Evolutionary conservation across 345 rosid genomes (phyloP).

Genomic region (Populus tremula): DNA sequence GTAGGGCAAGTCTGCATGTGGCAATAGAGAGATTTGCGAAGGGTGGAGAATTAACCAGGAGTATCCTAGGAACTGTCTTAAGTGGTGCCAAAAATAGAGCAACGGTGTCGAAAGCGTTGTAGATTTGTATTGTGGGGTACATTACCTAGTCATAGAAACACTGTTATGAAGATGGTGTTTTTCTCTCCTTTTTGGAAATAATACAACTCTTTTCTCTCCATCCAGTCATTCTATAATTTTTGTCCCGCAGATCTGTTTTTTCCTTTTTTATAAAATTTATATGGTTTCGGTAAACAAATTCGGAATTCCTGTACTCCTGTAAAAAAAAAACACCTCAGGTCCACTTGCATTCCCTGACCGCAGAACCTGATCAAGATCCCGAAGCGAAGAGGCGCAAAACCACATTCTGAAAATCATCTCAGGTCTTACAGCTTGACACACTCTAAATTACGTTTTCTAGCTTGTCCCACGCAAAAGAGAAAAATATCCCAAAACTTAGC

Average conservation of each 20-base stretch:
- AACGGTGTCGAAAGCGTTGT: slow-evolving; percentile 42
- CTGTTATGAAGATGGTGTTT: slow-evolving; percentile 14
- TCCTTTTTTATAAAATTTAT: not conserved
- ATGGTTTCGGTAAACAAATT: not conserved
- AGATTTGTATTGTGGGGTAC: slow-evolving; percentile 33
- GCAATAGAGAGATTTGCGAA: slow-evolving; percentile 18
- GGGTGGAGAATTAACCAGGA: slow-evolving; percentile 12
- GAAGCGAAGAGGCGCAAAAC: too few relatives aligned
- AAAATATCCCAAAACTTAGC: too few relatives aligned
- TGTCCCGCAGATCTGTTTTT: not conserved
- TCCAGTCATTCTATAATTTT: slow-evolving; percentile 8
- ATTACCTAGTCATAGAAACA: slow-evolving; percentile 26
- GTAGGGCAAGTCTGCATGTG: slow-evolving; percentile 20
- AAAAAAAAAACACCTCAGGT: too few relatives aligned
- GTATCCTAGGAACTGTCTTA: not conserved
- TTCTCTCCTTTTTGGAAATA: slow-evolving; percentile 17
- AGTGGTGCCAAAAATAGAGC: slow-evolving; percentile 18
- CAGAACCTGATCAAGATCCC: too few relatives aligned
- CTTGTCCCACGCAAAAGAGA: too few relatives aligned
- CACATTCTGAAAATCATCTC: too few relatives aligned
- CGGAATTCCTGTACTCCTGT: not conserved
- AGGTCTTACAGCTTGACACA: too few relatives aligned
- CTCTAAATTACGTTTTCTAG: too few relatives aligned
- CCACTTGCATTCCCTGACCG: too few relatives aligned
- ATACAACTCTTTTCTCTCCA: slow-evolving; percentile 12